Conservation (phyloP, 495 filamentous ascomycete genomes). For the Penicillium goetzii region DNA sequence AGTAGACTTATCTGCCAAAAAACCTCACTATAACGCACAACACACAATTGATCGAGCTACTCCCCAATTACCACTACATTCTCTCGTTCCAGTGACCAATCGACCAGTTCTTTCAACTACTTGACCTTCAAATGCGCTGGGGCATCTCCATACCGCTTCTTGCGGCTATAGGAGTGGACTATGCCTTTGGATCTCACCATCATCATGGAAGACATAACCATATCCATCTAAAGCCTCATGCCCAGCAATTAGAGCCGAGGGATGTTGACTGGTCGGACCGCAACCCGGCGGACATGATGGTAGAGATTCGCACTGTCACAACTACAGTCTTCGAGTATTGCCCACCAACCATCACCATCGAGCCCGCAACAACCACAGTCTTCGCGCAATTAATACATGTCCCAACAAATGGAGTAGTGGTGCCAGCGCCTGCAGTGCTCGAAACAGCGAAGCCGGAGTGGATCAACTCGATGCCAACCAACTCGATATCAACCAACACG, state of each 20-base stretch:
- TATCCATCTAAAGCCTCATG: constrained; percentile 18
- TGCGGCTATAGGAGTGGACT: constrained; percentile 23
- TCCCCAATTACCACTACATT: background rate
- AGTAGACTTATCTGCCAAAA: constrained; percentile 9
- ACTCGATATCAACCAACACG: background rate
- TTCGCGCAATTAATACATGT: constrained; percentile 8
- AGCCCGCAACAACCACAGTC: constrained; percentile 20
- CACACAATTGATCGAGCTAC: background rate
- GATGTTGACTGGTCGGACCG: constrained; percentile 17
- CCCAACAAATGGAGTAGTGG: background rate
- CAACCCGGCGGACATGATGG: constrained; percentile 21
- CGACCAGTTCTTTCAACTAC: background rate
- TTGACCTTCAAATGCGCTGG: constrained; percentile 33
- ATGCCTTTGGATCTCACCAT: constrained; percentile 29
- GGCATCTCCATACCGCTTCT: constrained; percentile 28
- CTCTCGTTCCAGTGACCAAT: background rate
- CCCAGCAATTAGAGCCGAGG: constrained; percentile 12
- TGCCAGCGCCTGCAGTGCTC: background rate
- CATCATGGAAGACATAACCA: constrained; percentile 25
- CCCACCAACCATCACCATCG: constrained; percentile 18
- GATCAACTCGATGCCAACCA: background rate
- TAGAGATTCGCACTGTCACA: constrained; percentile 33
- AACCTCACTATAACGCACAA: background rate
- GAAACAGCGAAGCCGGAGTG: background rate
- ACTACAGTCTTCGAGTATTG: constrained; percentile 32